Percentiles rank a stretch among this genome's conserved stretches.
phyloP scores from a whole-genome alignment of 805 yeast genomes.

The Ogataea saltuana region DNA sequence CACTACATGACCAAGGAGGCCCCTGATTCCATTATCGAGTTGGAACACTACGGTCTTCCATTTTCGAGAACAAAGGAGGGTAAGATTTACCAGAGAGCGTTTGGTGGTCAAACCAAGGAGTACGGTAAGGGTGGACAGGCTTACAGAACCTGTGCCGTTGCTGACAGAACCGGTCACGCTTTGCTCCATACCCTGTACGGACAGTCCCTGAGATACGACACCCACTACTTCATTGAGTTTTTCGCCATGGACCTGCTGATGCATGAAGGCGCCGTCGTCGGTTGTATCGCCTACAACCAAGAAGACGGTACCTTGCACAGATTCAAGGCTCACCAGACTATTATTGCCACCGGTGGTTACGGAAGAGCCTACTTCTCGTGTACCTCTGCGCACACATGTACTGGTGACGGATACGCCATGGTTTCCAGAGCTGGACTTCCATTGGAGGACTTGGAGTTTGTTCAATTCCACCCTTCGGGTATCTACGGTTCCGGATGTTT shows the following conservation, averaged over 20 bases:
- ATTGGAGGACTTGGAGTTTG: conserved; percentile 93
- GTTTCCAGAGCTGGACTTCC: conserved; percentile 98
- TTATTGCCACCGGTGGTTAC: conserved; percentile 98
- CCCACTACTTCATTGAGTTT: conserved; percentile 96
- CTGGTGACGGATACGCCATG: conserved; percentile 99
- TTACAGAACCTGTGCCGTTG: conserved; percentile 98
- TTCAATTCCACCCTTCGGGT: conserved; percentile 99
- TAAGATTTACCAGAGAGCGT: conserved; percentile 96
- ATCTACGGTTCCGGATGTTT: conserved; percentile 98
- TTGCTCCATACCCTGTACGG: conserved; percentile 94
- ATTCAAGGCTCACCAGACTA: conserved; percentile 95
- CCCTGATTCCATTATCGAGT: conserved; percentile 90
- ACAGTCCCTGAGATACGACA: conserved; percentile 93
- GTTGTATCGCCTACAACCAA: conserved; percentile 96
- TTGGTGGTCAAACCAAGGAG: conserved; percentile 96
- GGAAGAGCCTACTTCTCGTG: conserved; percentile 98
- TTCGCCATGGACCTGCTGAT: conserved; percentile 92
- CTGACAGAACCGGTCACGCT: conserved; percentile 99
- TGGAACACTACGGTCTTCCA: conserved; percentile 98
- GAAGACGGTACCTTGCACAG: conserved; percentile 99
- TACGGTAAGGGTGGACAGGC: conserved; percentile 99
- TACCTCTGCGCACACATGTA: conserved; percentile 99
- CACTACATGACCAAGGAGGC: conserved; percentile 99
- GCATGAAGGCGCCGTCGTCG: conserved; percentile 95
- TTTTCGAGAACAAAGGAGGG: conserved; percentile 97